phyloP scores from a whole-genome alignment of 164 flowering plant genomes.

The Vitis cinerea region DNA sequence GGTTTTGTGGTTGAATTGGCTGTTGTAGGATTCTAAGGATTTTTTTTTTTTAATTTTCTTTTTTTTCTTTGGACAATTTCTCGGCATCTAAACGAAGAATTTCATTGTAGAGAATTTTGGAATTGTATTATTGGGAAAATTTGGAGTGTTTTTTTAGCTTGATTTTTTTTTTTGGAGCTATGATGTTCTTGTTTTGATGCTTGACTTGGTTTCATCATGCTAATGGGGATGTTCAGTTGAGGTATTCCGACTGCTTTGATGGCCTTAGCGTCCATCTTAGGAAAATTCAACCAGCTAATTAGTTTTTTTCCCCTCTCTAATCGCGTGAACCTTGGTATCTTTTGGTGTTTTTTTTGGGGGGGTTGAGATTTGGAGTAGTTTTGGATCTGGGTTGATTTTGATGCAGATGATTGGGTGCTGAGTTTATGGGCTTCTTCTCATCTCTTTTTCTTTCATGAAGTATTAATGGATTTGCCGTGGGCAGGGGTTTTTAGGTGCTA shows the following conservation, averaged over 20 bases:
- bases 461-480: not conserved
- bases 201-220: not conserved
- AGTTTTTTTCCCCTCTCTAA: too few species aligned
- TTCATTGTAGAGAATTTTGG: not conserved
- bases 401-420: not conserved
- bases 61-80: too few species aligned
- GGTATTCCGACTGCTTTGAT: not conserved
- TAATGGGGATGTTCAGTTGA: not conserved
- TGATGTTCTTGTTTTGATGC: not conserved
- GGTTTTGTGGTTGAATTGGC: too few species aligned
- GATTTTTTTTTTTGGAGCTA: conserved; percentile 1
- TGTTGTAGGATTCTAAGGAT: too few species aligned
- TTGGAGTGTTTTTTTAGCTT: not conserved
- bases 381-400: conserved; percentile 16
- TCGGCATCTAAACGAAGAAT: too few species aligned
- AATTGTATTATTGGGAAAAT: not conserved
- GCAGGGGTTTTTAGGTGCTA: too few species aligned
- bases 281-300: not conserved
- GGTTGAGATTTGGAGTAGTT: not conserved
- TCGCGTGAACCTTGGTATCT: too few species aligned
- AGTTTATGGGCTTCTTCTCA: conserved; percentile 3
- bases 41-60: too few species aligned
- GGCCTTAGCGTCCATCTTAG: too few species aligned
- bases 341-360: not conserved
- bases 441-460: not conserved